Conservation (phyloP, 257 asterid species). For the Paulownia fortunei region DNA sequence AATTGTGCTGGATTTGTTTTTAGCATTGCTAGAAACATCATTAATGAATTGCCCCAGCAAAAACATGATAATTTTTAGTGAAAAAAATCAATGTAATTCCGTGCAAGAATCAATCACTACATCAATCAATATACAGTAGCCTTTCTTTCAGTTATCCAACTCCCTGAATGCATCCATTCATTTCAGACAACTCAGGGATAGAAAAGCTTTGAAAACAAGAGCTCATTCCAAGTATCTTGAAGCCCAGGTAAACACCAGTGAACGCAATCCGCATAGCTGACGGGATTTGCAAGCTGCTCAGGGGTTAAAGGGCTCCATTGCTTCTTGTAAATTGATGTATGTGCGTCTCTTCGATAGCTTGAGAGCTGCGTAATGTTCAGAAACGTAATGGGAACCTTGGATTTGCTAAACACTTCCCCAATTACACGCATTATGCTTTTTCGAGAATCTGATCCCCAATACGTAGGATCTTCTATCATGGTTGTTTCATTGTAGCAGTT, state of each 20-base stretch:
- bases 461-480: slow-evolving; percentile 44
- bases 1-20: no score
- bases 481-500: slow-evolving; percentile 69
- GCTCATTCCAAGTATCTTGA: slow-evolving; percentile 77
- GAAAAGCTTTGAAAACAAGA: slow-evolving; percentile 56
- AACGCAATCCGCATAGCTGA: slow-evolving; percentile 64
- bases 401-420: slow-evolving; percentile 39
- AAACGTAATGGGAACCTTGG: slow-evolving; percentile 51
- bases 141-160: neutral
- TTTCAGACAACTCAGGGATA: slow-evolving; percentile 40
- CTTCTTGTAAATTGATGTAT: slow-evolving; percentile 69
- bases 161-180: neutral
- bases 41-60: no score
- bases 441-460: slow-evolving; percentile 61
- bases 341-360: slow-evolving; percentile 72
- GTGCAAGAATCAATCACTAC: neutral
- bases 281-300: slow-evolving; percentile 57
- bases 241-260: slow-evolving; percentile 83
- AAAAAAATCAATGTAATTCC: slow-evolving; percentile 28
- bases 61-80: no score
- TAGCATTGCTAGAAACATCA: no score
- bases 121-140: slow-evolving; percentile 3
- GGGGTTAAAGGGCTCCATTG: slow-evolving; percentile 60
- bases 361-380: slow-evolving; percentile 72
- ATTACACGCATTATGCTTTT: slow-evolving; percentile 53